Evolutionary conservation across 208 protist genomes (phyloP), one percentile per base, ranked within the genome.

Genomic region (Endotrypanum monterogeii): DNA sequence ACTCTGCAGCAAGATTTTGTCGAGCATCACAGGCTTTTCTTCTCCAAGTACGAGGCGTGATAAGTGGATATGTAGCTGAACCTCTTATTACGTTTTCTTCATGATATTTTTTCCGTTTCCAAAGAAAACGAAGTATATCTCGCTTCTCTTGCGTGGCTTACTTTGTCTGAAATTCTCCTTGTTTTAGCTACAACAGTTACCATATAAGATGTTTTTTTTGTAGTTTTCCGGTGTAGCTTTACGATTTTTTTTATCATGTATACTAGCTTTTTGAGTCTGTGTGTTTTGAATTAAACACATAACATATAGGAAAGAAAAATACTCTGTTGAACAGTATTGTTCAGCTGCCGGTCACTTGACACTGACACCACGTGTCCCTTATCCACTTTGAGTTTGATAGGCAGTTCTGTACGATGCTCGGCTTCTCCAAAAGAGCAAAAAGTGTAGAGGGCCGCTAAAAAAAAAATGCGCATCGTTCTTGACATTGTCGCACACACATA

Each of bases 1-100:
- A 60, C 86, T 48, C 74, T 87, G 20, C 86, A 92, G 71, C 90
- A 94, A 48, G 82, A 90, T 63, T 88, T 83, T 68, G 70, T 84
- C 20, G 87, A 94, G 73, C 83, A 86, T 71, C 90, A 95, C 83
- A 91, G 90, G 37, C 60, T 97, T 30, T 91, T 94, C 71, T 91
- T 97, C 51, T 79, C 89, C 52, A 93, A 89, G 65, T 84, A 86
- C 79, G 60, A 83, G 16, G 82, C 75, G 56, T 78, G 89, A 14
- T 88, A 72, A 86, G 37, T 23, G 46, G 20, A 71, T 44, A 30
- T 60, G 57, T 23, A 35, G 48, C 55, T 25, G 39, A 69, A 2
- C 35, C 46, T 39, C 3, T 25, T 11, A 12, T 56, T 51, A 8
- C 28, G 57, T 57, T 58, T 50, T 8, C 66, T 71, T 37, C 74